phyloP scores from a whole-genome alignment of 306 rosid species.

The Citrullus colocynthis region DNA sequence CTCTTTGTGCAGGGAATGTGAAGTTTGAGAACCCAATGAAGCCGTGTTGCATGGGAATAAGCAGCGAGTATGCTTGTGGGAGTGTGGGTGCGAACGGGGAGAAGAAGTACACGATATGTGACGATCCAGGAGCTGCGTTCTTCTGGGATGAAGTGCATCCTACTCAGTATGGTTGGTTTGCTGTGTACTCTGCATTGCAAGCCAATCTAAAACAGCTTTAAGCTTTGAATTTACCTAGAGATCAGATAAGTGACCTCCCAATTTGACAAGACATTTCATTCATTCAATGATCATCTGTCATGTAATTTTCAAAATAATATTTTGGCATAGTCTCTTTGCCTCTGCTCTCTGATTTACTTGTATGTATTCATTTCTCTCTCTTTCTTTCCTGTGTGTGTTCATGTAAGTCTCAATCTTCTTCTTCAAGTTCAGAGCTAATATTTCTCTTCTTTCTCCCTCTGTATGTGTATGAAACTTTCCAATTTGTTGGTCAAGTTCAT shows the following conservation, averaged over 20 bases:
- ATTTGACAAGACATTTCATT: slow-evolving; percentile 6
- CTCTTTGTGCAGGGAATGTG: slow-evolving; percentile 1
- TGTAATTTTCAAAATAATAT: slow-evolving; percentile 2
- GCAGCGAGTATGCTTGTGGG: slow-evolving; percentile 42
- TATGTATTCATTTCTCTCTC: not conserved
- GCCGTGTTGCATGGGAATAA: slow-evolving; percentile 70
- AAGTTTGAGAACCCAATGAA: slow-evolving; percentile 34
- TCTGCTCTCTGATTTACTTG: not conserved
- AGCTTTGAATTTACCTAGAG: not conserved
- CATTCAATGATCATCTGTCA: not conserved
- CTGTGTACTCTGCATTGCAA: slow-evolving; percentile 38
- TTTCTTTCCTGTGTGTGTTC: not conserved
- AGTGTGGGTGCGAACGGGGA: slow-evolving; percentile 30
- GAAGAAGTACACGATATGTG: slow-evolving; percentile 52
- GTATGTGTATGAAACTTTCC: not conserved
- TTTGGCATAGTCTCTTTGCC: not conserved
- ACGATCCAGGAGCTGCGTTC: slow-evolving; percentile 48
- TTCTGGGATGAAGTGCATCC: slow-evolving; percentile 88
- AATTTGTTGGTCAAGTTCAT: not conserved
- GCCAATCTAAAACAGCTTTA: slow-evolving; percentile 19
- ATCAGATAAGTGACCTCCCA: not conserved
- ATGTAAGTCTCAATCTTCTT: not conserved
- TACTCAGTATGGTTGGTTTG: slow-evolving; percentile 70
- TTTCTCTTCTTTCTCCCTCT: not conserved
- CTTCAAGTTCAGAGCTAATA: not conserved